Evolutionary conservation across 495 filamentous ascomycete genomes (phyloP), one percentile per base, ranked within the genome.

Genomic region (Xylaria bambusicola): DNA sequence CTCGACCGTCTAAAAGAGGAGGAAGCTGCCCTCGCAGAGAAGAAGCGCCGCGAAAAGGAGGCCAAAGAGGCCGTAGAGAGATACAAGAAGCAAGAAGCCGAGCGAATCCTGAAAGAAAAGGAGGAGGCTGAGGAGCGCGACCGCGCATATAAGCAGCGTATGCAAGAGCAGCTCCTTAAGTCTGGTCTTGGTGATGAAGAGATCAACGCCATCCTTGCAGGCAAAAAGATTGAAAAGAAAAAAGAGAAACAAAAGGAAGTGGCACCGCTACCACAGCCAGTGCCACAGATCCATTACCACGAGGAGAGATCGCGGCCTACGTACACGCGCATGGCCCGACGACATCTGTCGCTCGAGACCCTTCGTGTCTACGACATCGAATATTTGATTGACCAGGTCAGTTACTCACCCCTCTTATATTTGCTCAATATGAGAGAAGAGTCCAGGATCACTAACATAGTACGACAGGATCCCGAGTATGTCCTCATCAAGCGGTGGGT

Each of bases 401-500:
- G 78, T 66, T 15, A 6, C 18, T 33, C 29, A 5, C 10, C 29
- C 10, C 29, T 33, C 29, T 33, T 33, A 33, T 10, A n/a, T n/a
- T n/a, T n/a, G n/a, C 29, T 10, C 29, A 5, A 33, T 33, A 33
- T 33, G 29, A 21, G 1, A 6, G 0, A 40, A 29, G 24, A 1
- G 21, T 63, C 17, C 9, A 46, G 21, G 17, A 18, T 49, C 7
- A 65, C 73, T 74, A 66, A 75, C 61, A 2, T 31, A 20, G 33
- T 33, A 15, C 26, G 73, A 70, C 65, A 81, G 75, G 87, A 93
- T 61, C 78, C 81, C 48, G 84, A 88, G 52, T 92, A 85, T 61
- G 79, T 93, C 54, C 72, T 93, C 55, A 90, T 93, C 78, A 90
- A 90, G 70, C 78, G 83, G 53, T 91, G 84, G 85, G 84, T 93